Conservation (phyloP, 139 green algal genomes). For the Chlamydomonas asymmetrica region DNA sequence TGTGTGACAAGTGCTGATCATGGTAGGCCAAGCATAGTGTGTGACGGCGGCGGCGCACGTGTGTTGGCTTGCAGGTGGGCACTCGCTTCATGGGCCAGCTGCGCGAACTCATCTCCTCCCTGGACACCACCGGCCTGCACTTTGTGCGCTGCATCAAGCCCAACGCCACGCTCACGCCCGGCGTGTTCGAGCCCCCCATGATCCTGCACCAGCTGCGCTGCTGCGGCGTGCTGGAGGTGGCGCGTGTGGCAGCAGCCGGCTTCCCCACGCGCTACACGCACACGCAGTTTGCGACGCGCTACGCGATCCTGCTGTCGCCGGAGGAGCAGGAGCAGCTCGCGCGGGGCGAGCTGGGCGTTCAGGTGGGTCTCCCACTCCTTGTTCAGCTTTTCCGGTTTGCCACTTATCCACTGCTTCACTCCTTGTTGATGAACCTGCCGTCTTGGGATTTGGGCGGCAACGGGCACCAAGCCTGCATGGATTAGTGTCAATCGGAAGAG, state of each 20-base stretch:
- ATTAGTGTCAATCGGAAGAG: too few species aligned
- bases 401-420: too few species aligned
- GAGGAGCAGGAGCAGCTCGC: slow-evolving; percentile 30
- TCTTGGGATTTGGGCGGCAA: too few species aligned
- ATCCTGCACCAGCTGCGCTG: slow-evolving; percentile 95
- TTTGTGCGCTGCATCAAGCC: slow-evolving; percentile 99
- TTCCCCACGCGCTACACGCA: slow-evolving; percentile 88
- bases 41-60: too few species aligned
- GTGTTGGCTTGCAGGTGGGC: slow-evolving; percentile 62
- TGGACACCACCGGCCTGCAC: slow-evolving; percentile 85
- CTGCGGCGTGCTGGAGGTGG: slow-evolving; percentile 94
- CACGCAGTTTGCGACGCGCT: slow-evolving; percentile 83
- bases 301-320: slow-evolving; percentile 68
- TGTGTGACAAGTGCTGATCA: too few species aligned
- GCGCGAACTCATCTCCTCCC: slow-evolving; percentile 66
- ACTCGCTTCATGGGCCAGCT: slow-evolving; percentile 78
- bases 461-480: too few species aligned
- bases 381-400: too few species aligned
- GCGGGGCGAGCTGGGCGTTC: not conserved
- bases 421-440: too few species aligned
- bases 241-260: slow-evolving; percentile 86
- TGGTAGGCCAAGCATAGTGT: too few species aligned
- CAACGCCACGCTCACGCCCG: slow-evolving; percentile 69
- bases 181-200: slow-evolving; percentile 69
- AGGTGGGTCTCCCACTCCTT: too few species aligned